phyloP scores from a whole-genome alignment of 2,329 filamentous ascomycete genomes.

The Pezicula neosporulosa region DNA sequence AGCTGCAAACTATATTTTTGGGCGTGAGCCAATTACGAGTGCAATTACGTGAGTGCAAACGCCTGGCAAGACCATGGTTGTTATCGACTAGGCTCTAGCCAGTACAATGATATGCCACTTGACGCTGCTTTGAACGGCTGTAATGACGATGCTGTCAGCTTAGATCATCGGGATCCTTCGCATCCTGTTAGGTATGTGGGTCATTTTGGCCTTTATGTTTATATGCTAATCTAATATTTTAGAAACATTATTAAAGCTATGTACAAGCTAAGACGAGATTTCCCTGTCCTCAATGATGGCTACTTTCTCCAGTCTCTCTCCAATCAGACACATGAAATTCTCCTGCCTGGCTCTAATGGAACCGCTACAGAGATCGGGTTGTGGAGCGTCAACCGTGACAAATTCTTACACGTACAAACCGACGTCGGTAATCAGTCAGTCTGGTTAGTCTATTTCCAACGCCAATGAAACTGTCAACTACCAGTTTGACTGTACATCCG shows the following conservation, averaged over 20 bases:
- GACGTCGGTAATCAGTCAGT: conserved; percentile 40
- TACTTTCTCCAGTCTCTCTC: conserved; percentile 52
- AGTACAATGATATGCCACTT: conserved; percentile 56
- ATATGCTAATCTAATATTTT: background rate
- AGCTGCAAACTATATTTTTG: conserved; percentile 62
- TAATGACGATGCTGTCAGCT: conserved; percentile 50
- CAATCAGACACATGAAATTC: conserved; percentile 48
- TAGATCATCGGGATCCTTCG: conserved; percentile 61
- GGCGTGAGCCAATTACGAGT: conserved; percentile 59
- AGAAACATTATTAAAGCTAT: conserved; percentile 59
- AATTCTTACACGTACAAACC: conserved; percentile 48
- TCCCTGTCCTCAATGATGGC: conserved; percentile 56
- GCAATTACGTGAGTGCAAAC: conserved; percentile 49
- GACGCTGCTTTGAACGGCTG: conserved; percentile 52
- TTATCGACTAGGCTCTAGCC: conserved; percentile 51
- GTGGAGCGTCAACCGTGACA: conserved; percentile 54
- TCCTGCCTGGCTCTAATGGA: conserved; percentile 48
- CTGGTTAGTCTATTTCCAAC: conserved; percentile 50
- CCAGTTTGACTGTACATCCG: conserved; percentile 50
- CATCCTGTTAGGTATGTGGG: conserved; percentile 40
- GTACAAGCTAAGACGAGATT: conserved; percentile 55
- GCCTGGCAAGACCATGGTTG: conserved; percentile 66
- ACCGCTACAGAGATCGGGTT: conserved; percentile 54
- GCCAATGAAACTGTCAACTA: conserved; percentile 46
- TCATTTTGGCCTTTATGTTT: no score